These are phyloP conservation scores for Picea sitchensis DNA, from an alignment of 75 land plant genomes.

Conservation along the genomic window DNA sequence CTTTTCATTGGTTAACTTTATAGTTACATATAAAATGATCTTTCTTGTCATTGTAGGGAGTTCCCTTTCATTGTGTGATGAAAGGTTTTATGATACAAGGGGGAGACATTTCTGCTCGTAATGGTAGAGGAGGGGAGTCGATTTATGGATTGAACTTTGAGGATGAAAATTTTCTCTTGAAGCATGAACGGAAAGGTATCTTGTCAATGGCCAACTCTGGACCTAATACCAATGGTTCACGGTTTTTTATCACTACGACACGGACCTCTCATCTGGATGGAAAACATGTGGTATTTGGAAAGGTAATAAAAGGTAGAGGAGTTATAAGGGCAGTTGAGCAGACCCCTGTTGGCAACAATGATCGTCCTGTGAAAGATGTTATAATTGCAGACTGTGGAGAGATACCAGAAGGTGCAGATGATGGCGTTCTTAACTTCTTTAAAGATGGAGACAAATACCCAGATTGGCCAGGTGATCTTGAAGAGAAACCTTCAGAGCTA, in stretches of 20 bases:
- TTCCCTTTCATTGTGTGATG: slow-evolving; percentile 35
- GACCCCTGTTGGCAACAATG: slow-evolving; percentile 19
- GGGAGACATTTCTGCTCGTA: slow-evolving; percentile 32
- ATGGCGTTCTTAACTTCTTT: slow-evolving; percentile 36
- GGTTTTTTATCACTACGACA: slow-evolving; percentile 41
- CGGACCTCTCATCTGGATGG: slow-evolving; percentile 43
- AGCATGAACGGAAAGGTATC: slow-evolving; percentile 43
- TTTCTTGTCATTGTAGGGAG: slow-evolving; percentile 20
- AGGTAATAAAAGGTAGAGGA: slow-evolving; percentile 43
- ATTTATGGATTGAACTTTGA: slow-evolving; percentile 43
- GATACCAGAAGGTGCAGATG: slow-evolving; percentile 37
- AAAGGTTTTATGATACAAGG: slow-evolving; percentile 51
- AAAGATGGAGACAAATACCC: slow-evolving; percentile 48
- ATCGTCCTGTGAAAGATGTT: slow-evolving; percentile 25
- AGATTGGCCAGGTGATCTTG: slow-evolving; percentile 47
- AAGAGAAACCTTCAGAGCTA: slow-evolving; percentile 28
- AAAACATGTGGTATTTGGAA: slow-evolving; percentile 55
- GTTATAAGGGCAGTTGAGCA: slow-evolving; percentile 44
- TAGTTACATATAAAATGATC: neutral
- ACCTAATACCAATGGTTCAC: slow-evolving; percentile 48
- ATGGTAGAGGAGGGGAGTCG: slow-evolving; percentile 46
- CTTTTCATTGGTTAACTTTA: neutral
- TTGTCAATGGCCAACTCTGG: slow-evolving; percentile 52
- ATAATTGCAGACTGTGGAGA: slow-evolving; percentile 42
- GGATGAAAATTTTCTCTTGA: slow-evolving; percentile 41